Evolutionary conservation across 768 basidiomycete genomes (phyloP), one percentile per base, ranked within the genome.

Genomic region (Basidioascus undulatus): DNA sequence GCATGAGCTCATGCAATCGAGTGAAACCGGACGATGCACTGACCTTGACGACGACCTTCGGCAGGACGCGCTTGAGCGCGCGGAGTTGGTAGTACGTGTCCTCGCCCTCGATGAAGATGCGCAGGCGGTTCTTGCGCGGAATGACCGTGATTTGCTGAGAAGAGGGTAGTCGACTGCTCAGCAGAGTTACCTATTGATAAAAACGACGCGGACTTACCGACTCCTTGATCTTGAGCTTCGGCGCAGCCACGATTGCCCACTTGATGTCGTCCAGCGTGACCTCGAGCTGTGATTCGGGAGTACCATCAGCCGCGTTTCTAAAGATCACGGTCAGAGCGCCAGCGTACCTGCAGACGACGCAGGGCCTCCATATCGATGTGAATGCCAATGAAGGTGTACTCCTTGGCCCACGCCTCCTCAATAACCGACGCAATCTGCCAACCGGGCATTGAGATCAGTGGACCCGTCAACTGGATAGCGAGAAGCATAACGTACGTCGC

Each of bases 391-490:
- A 86, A 96, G 2, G 82, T 83, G 51, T 83, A 81, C 50, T 80
- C 75, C 6, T 77, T 74, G 15, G 79, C 80, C 84, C 86, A 96
- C 25, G 84, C 82, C 59, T 96, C 89, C 56, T 94, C 92, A 16
- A 98, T 65, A 12, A 89, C 70, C 25, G 81, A 74, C 0, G 92
- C 80, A 51, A 98, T 66, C 86, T 92, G 45, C 10, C 7, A 30
- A 12, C 23, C 41, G 24, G 8, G 13, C 18, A 20, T 39, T 21
- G 32, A 27, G 20, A 5, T 42, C 30, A 34, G 28, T 32, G 13
- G n/a, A 20, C n/a, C 39, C 39, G 12, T 21, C 20, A 27, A 30
- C 35, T 1, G 18, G 35, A 42, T 28, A 18, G 13, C 28, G 35
- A 4, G 23, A 33, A 34, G 13, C 13, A n/a, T n/a, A 35, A 44